Conservation (phyloP, 2,329 filamentous ascomycete genomes). For the Cladosporium sp. region DNA sequence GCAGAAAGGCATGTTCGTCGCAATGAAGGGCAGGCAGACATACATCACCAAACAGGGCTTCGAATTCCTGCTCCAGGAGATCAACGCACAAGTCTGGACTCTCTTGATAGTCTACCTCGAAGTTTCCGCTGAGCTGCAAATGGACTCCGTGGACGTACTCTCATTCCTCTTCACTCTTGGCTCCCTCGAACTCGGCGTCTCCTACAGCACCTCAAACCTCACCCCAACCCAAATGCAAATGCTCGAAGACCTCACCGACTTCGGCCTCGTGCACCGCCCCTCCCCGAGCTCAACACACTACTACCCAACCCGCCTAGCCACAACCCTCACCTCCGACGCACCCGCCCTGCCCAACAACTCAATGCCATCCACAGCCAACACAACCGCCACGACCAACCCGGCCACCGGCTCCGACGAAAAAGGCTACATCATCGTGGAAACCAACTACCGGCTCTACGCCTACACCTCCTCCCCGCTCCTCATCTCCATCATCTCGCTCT, state of each 20-base stretch:
- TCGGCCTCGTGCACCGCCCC: slow-evolving; percentile 75
- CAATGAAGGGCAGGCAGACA: slow-evolving; percentile 39
- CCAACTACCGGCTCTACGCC: slow-evolving; percentile 94
- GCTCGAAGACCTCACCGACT: slow-evolving; percentile 83
- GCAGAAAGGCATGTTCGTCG: slow-evolving; percentile 72
- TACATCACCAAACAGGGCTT: slow-evolving; percentile 88
- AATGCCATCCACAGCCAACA: slow-evolving; percentile 59
- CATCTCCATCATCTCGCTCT: slow-evolving; percentile 88
- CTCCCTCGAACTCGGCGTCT: slow-evolving; percentile 82
- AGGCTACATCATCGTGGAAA: slow-evolving; percentile 93
- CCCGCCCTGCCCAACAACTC: slow-evolving; percentile 65
- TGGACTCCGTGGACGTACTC: slow-evolving; percentile 89
- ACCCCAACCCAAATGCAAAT: slow-evolving; percentile 78
- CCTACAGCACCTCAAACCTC: slow-evolving; percentile 81
- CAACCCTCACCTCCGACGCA: slow-evolving; percentile 77
- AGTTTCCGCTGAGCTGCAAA: slow-evolving; percentile 60
- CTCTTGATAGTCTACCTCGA: slow-evolving; percentile 89
- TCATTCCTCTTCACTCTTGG: slow-evolving; percentile 95
- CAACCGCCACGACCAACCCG: slow-evolving; percentile 21
- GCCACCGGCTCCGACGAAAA: slow-evolving; percentile 42
- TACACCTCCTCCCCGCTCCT: slow-evolving; percentile 92
- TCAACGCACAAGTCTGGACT: slow-evolving; percentile 96
- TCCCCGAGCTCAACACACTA: slow-evolving; percentile 44
- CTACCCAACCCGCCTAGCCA: slow-evolving; percentile 91
- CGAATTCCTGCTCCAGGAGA: slow-evolving; percentile 87